phyloP scores from a whole-genome alignment of 2,329 filamentous ascomycete species.

The Exophiala sideris region DNA sequence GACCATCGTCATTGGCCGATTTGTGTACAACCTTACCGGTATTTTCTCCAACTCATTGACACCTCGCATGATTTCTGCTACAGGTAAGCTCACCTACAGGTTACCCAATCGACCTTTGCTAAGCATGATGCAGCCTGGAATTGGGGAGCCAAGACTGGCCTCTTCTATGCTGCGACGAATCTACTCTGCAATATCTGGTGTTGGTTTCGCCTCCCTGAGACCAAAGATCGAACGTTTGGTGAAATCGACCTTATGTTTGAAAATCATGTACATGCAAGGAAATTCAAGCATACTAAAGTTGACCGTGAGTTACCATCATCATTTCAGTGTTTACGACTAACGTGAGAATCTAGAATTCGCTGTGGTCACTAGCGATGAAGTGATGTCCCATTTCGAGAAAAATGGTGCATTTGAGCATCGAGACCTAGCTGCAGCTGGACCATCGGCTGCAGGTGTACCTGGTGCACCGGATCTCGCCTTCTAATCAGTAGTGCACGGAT shows the following conservation, averaged over 20 bases:
- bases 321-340: too few species aligned
- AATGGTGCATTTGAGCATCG: background rate
- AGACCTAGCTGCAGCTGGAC: background rate
- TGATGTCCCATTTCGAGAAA: background rate
- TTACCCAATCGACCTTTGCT: background rate
- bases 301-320: background rate
- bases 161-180: too few species aligned
- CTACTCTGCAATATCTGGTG: background rate
- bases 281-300: background rate
- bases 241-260: too few species aligned
- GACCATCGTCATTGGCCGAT: constrained; percentile 53
- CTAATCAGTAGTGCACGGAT: too few species aligned
- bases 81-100: constrained; percentile 1
- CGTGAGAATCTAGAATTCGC: background rate
- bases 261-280: too few species aligned
- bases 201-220: background rate
- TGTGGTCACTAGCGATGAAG: background rate
- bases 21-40: constrained; percentile 49
- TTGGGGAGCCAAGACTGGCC: too few species aligned
- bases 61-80: constrained; percentile 31
- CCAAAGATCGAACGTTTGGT: background rate
- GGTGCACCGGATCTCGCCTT: too few species aligned
- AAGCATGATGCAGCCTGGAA: background rate
- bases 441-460: too few species aligned
- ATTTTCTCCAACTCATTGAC: constrained; percentile 45